phyloP scores from a whole-genome alignment of 2,329 filamentous ascomycete species.

The Knufia fluminis region DNA sequence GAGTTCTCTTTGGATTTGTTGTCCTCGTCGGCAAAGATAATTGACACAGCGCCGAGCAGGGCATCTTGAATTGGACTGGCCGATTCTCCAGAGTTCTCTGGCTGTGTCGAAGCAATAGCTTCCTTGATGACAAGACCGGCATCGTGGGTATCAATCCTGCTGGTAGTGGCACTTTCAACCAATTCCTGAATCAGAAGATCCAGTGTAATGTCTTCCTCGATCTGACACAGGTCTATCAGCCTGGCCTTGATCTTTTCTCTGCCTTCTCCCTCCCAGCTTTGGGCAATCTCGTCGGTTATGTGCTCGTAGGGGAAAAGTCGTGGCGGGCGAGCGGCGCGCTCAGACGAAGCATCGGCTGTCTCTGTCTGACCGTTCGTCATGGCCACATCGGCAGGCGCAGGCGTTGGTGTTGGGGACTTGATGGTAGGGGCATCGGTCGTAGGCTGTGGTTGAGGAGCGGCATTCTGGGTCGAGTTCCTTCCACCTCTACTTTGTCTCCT shows the following conservation, averaged over 20 bases:
- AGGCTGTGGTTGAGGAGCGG: not conserved
- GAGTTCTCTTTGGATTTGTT: conserved; percentile 37
- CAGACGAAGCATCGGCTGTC: not conserved
- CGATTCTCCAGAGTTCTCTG: conserved; percentile 30
- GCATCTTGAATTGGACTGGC: conserved; percentile 18
- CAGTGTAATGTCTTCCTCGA: conserved; percentile 58
- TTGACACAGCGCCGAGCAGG: conserved; percentile 50
- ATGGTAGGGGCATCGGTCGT: conserved; percentile 15
- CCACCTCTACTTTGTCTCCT: conserved; percentile 30
- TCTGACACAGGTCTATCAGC: conserved; percentile 50
- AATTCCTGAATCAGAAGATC: conserved; percentile 77
- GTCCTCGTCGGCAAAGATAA: conserved; percentile 49
- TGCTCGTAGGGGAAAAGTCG: conserved; percentile 60
- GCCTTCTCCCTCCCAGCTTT: conserved; percentile 58
- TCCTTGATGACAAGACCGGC: conserved; percentile 65
- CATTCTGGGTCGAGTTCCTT: not conserved
- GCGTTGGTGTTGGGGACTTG: conserved; percentile 1
- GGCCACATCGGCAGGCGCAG: conserved; percentile 24
- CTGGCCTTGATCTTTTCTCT: conserved; percentile 54
- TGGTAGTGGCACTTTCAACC: conserved; percentile 63
- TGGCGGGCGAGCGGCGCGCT: conserved; percentile 22
- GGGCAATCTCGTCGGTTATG: conserved; percentile 60
- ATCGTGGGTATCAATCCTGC: conserved; percentile 56
- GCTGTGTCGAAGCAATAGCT: conserved; percentile 52
- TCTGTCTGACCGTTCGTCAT: conserved; percentile 17